These are phyloP conservation scores for Anthracocystis walkeri DNA, from an alignment of 1,284 basidiomycete genomes.

Conservation along the genomic window DNA sequence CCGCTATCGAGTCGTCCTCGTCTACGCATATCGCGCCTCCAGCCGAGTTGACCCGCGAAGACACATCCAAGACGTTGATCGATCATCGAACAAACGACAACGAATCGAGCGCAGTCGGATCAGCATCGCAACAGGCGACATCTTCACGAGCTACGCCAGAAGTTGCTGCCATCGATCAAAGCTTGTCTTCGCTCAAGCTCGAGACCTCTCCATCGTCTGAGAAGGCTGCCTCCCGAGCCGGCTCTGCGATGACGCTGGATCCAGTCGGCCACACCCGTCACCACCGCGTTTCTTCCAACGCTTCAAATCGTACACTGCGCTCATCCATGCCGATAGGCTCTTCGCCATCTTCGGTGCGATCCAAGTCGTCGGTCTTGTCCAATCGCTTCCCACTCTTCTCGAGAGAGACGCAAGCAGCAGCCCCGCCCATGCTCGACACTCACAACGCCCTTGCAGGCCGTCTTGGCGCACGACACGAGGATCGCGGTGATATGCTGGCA, in stretches of 20 bases:
- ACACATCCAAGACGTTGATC: slow-evolving; percentile 41
- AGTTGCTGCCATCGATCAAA: slow-evolving; percentile 19
- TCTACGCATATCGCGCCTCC: slow-evolving; percentile 6
- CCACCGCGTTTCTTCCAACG: slow-evolving; percentile 41
- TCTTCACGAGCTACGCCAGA: slow-evolving; percentile 14
- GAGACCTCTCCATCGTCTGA: slow-evolving; percentile 19
- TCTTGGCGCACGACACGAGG: slow-evolving; percentile 54
- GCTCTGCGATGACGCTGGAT: slow-evolving; percentile 22
- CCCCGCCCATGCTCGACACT: slow-evolving; percentile 59
- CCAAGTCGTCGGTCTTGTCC: slow-evolving; percentile 47
- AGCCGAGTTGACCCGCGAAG: slow-evolving; percentile 18
- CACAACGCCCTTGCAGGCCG: slow-evolving; percentile 59
- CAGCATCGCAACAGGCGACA: slow-evolving; percentile 2
- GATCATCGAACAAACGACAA: not conserved
- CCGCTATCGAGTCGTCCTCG: not conserved
- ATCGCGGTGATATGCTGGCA: slow-evolving; percentile 37
- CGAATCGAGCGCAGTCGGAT: slow-evolving; percentile 2
- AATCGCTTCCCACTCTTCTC: slow-evolving; percentile 44
- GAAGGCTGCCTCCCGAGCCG: slow-evolving; percentile 13
- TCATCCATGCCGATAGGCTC: slow-evolving; percentile 36
- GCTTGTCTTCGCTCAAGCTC: slow-evolving; percentile 24
- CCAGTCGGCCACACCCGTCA: slow-evolving; percentile 25
- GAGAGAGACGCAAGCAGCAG: slow-evolving; percentile 42
- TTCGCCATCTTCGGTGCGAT: slow-evolving; percentile 52
- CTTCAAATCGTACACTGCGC: slow-evolving; percentile 50